phyloP scores from a whole-genome alignment of 108 stramenopile genomes.

The Nitzschia palea region DNA sequence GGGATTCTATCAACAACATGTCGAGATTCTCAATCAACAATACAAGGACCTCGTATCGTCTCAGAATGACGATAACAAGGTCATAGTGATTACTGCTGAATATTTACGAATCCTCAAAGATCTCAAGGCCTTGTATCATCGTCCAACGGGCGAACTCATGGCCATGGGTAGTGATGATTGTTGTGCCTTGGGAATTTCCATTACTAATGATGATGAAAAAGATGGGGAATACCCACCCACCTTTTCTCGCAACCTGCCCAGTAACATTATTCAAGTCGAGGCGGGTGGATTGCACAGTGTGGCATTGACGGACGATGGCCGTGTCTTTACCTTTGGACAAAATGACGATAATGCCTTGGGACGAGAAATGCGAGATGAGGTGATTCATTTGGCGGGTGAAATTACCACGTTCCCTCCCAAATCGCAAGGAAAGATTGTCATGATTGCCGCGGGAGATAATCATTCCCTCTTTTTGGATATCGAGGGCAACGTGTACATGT shows the following conservation, averaged over 20 bases:
- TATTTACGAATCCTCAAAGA: neutral
- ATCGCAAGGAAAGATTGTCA: conserved; percentile 46
- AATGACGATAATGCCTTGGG: conserved; percentile 89
- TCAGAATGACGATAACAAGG: neutral
- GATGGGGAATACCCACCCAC: conserved; percentile 27
- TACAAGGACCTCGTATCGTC: neutral
- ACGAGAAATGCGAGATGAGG: conserved; percentile 15
- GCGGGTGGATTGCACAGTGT: conserved; percentile 84
- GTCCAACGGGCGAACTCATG: neutral
- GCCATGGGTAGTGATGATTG: conserved; percentile 17
- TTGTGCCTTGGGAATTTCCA: conserved; percentile 2
- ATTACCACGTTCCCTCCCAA: conserved; percentile 14
- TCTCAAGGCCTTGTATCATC: neutral
- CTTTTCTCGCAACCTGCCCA: conserved; percentile 8
- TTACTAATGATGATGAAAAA: conserved; percentile 11
- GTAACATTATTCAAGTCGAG: conserved; percentile 48
- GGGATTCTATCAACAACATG: neutral
- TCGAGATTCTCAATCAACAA: conserved; percentile 3
- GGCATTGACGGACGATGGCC: conserved; percentile 63
- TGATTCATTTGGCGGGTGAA: neutral
- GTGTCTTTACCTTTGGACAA: conserved; percentile 89
- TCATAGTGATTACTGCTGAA: neutral
- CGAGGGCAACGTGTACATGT: conserved; percentile 60
- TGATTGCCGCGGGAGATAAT: conserved; percentile 74
- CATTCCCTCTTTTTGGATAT: conserved; percentile 69